These are phyloP conservation scores for Russula brevipes DNA, from an alignment of 768 basidiomycete species.

Conservation along the genomic window DNA sequence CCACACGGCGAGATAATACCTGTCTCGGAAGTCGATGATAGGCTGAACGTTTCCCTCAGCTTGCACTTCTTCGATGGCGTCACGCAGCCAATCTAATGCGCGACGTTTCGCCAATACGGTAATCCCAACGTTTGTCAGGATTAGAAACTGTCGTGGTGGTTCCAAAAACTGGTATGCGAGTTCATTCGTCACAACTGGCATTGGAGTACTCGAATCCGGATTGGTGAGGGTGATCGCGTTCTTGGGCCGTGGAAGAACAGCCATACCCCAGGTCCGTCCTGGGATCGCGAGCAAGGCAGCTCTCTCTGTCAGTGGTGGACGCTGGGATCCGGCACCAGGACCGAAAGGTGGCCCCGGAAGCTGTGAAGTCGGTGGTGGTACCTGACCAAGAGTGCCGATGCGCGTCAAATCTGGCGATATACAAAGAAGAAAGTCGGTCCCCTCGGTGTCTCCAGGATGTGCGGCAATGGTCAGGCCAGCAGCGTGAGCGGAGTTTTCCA, in stretches of 20 bases:
- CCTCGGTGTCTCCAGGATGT: constrained; percentile 71
- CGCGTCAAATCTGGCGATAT: constrained; percentile 69
- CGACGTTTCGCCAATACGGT: constrained; percentile 76
- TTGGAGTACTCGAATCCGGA: constrained; percentile 34
- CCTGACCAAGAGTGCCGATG: constrained; percentile 63
- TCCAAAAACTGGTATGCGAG: constrained; percentile 78
- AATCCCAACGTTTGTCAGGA: constrained; percentile 82
- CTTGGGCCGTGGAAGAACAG: constrained; percentile 42
- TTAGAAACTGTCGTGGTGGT: constrained; percentile 71
- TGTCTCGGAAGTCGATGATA: constrained; percentile 79
- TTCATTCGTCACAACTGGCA: constrained; percentile 66
- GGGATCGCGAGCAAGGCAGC: constrained; percentile 73
- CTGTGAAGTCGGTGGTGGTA: constrained; percentile 41
- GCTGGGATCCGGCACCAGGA: constrained; percentile 34
- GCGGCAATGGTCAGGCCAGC: constrained; percentile 64
- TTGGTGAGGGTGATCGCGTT: constrained; percentile 32
- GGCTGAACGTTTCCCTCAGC: constrained; percentile 69
- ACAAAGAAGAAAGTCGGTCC: constrained; percentile 70
- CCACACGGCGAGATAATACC: constrained; percentile 33
- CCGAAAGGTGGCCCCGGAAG: constrained; percentile 41
- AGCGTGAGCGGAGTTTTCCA: constrained; percentile 61
- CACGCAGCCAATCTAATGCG: constrained; percentile 78
- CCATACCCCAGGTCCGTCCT: constrained; percentile 82
- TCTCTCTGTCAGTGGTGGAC: constrained; percentile 70
- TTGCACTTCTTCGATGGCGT: constrained; percentile 77